phyloP scores from a whole-genome alignment of 1,284 basidiomycete genomes.

The Entoloma clypeatum region DNA sequence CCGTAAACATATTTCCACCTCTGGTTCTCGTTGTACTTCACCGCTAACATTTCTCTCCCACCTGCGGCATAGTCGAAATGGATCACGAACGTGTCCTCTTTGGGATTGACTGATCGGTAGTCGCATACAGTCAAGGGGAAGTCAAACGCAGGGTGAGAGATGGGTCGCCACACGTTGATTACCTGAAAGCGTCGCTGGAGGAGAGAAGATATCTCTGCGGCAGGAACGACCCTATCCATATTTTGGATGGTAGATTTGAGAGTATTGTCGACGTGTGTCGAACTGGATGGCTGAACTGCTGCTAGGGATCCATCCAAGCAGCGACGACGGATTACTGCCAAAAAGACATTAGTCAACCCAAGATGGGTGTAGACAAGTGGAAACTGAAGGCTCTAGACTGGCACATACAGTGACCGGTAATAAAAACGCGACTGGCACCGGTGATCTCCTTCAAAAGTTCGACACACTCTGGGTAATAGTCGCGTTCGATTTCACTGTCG shows the following conservation, averaged over 20 bases:
- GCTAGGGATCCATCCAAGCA: slow-evolving; percentile 33
- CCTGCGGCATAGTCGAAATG: slow-evolving; percentile 50
- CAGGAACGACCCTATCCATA: slow-evolving; percentile 49
- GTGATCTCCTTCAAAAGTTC: slow-evolving; percentile 58
- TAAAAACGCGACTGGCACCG: slow-evolving; percentile 53
- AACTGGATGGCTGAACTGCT: slow-evolving; percentile 46
- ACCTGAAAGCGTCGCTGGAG: slow-evolving; percentile 60
- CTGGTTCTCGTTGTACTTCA: slow-evolving; percentile 51
- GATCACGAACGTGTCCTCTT: slow-evolving; percentile 46
- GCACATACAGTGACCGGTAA: slow-evolving; percentile 61
- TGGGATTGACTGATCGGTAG: slow-evolving; percentile 46
- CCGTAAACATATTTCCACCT: slow-evolving; percentile 64
- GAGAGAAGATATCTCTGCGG: slow-evolving; percentile 41
- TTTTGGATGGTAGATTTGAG: slow-evolving; percentile 43
- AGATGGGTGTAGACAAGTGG: neutral
- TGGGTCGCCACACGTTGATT: slow-evolving; percentile 72
- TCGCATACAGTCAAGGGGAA: slow-evolving; percentile 64
- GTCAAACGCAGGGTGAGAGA: slow-evolving; percentile 49
- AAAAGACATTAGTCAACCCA: neutral
- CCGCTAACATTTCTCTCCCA: slow-evolving; percentile 55
- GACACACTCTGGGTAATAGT: slow-evolving; percentile 60
- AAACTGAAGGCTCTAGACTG: too few species aligned
- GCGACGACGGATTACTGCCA: slow-evolving; percentile 38
- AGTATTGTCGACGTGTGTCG: slow-evolving; percentile 63
- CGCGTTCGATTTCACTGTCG: slow-evolving; percentile 45